Conservation (phyloP, 2,329 filamentous ascomycete genomes). For the Fusarium anthophilum region DNA sequence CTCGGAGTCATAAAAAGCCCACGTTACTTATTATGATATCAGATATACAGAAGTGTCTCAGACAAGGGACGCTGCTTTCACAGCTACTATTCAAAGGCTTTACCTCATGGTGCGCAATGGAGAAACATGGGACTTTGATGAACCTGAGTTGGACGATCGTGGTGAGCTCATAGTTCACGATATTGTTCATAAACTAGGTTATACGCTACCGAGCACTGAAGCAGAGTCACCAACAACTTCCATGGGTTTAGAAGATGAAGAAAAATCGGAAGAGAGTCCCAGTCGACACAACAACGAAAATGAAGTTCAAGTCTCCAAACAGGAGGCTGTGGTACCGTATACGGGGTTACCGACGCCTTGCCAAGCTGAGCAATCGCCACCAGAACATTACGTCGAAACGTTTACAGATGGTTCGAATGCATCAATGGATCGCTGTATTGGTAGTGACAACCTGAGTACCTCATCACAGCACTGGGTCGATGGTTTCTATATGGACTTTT, state of each 20-base stretch:
- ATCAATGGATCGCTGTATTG: accelerated
- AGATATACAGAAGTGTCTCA: not conserved
- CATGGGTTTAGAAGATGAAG: not conserved
- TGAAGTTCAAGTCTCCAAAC: accelerated
- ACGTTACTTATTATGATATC: not conserved
- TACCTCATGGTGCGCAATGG: not conserved
- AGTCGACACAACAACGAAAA: no score
- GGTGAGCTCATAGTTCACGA: not conserved
- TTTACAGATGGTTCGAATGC: accelerated
- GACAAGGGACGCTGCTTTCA: not conserved
- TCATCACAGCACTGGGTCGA: not conserved
- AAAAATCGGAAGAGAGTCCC: not conserved
- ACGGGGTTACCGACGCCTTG: not conserved
- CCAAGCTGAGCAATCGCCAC: not conserved
- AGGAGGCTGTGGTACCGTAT: not conserved
- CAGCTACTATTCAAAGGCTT: not conserved
- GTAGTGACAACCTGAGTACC: accelerated
- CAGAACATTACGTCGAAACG: accelerated
- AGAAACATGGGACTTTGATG: not conserved
- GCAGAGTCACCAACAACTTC: not conserved
- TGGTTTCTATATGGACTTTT: not conserved
- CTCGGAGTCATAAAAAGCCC: accelerated
- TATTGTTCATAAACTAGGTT: not conserved
- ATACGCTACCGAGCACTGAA: not conserved
- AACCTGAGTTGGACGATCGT: not conserved